Evolutionary conservation across 2,329 filamentous ascomycete genomes (phyloP), one percentile per base, ranked within the genome.

Genomic region (Iodosphaeria phyllophila): DNA sequence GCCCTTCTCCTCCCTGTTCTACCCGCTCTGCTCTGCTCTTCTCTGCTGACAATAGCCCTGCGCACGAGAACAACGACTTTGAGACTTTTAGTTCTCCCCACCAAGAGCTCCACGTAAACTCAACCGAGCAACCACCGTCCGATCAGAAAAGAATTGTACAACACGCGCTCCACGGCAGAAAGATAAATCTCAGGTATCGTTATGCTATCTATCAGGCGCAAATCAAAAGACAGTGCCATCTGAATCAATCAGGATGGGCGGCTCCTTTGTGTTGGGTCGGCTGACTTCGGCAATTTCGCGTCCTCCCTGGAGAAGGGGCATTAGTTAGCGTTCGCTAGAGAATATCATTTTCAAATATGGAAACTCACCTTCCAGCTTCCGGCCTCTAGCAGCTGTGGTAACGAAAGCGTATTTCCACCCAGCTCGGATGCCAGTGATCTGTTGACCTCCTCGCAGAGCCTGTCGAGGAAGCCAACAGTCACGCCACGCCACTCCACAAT

Each of bases 241-340:
- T 35, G 82, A 92, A 37, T 92, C 66, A 39, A 95, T 93, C 54
- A 93, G 73, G 43, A 98, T 95, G 4, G 89, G 89, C 16, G 86
- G 82, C 47, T 92, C 82, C 54, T 89, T 92, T 26, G 89, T 95
- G 42, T 93, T 95, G 13, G 89, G 89, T 37, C 89, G 66, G 38
- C 82, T 86, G 35, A 93, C 82, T 54, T 93, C 86, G 33, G 89
- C 89, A 46, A 95, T 77, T 54, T 95, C 89, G 43, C 89, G 74
- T 30, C 89, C 89, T 39, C 86, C 86, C 84, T 67, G 30, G 27
- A 26, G n/a, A n/a, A n/a, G 12, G 13, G 11, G 16, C 14, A 17
- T 19, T 19, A 12, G 44, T 42, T 41, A 43, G 26, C 17, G 19
- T 35, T 30, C 6, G n/a, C 8, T 18, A 12, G 8, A 8, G 6